Evolutionary conservation across 805 yeast species (phyloP).

Genomic region (Candida berthetii): DNA sequence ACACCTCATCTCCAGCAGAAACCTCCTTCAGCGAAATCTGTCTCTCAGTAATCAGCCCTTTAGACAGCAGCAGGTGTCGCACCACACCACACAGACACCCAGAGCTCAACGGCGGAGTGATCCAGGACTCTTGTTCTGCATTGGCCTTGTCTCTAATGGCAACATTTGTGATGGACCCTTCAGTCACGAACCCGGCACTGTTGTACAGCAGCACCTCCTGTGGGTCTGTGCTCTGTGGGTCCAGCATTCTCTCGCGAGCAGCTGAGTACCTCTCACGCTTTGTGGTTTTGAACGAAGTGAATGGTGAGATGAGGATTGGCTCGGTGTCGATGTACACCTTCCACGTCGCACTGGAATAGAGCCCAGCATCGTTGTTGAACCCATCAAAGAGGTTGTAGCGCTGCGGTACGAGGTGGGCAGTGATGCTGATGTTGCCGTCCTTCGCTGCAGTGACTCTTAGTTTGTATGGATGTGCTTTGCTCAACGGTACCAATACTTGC

Average conservation of each 20-base stretch:
- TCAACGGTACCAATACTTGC: slow-evolving; percentile 23
- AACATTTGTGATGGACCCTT: slow-evolving; percentile 78
- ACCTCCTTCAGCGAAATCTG: slow-evolving; percentile 41
- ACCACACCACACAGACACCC: slow-evolving; percentile 88
- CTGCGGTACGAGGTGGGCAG: slow-evolving; percentile 25
- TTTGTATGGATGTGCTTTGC: slow-evolving; percentile 32
- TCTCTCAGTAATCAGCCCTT: slow-evolving; percentile 48
- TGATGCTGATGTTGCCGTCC: slow-evolving; percentile 28
- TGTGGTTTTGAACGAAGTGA: slow-evolving; percentile 87
- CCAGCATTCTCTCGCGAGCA: slow-evolving; percentile 48
- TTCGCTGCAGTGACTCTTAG: slow-evolving; percentile 38
- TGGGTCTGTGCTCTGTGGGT: slow-evolving; percentile 24
- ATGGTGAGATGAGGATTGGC: slow-evolving; percentile 54
- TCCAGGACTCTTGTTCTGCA: slow-evolving; percentile 44
- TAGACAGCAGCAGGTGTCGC: slow-evolving; percentile 55
- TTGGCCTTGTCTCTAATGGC: slow-evolving; percentile 39
- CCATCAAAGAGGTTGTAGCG: slow-evolving; percentile 24
- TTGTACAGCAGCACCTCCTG: slow-evolving; percentile 73
- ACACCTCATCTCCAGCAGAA: slow-evolving; percentile 56
- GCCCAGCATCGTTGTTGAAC: slow-evolving; percentile 18
- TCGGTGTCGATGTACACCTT: slow-evolving; percentile 55
- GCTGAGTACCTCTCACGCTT: slow-evolving; percentile 53
- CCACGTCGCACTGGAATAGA: slow-evolving; percentile 33
- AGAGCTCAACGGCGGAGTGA: slow-evolving; percentile 69
- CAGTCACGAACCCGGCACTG: slow-evolving; percentile 54